A percentile compares a stretch with the other conserved stretches of the same genome.
phyloP scores from a whole-genome alignment of 139 green algal species.

The Chlorella sp. region DNA sequence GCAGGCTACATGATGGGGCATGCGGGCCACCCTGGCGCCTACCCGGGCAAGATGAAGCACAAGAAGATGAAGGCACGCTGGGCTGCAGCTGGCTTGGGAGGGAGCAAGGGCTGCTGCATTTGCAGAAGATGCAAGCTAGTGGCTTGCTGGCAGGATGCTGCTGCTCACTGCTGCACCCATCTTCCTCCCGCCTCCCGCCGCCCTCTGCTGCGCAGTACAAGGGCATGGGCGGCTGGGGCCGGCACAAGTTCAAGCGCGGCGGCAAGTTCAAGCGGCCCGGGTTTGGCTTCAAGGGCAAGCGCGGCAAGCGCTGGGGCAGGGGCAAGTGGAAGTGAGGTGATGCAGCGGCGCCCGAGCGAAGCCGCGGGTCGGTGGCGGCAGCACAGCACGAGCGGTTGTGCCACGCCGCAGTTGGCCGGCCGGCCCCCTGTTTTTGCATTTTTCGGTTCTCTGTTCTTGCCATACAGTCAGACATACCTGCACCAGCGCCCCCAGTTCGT shows the following conservation, averaged over 20 bases:
- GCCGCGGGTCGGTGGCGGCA: no score
- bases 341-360: no score
- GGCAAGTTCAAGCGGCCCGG: constrained; percentile 11
- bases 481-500: no score
- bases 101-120: no score
- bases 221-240: constrained; percentile 7
- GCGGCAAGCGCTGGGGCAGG: constrained; percentile 10
- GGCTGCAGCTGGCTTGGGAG: neutral
- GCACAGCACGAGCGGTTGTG: no score
- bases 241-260: constrained; percentile 30
- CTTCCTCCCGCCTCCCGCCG: neutral
- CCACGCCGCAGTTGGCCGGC: no score
- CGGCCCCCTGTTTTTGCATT: no score
- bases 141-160: neutral
- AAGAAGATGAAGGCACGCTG: neutral
- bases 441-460: no score
- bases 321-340: constrained; percentile 18
- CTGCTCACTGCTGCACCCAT: neutral
- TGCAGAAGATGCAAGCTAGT: no score
- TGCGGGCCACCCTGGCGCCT: neutral
- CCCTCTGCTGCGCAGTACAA: neutral
- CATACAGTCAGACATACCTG: no score
- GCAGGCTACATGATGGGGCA: constrained; percentile 18
- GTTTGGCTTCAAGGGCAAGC: neutral
- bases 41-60: neutral